Conservation (phyloP, 2,329 filamentous ascomycete genomes). For the Calonectria hawksworthii region DNA sequence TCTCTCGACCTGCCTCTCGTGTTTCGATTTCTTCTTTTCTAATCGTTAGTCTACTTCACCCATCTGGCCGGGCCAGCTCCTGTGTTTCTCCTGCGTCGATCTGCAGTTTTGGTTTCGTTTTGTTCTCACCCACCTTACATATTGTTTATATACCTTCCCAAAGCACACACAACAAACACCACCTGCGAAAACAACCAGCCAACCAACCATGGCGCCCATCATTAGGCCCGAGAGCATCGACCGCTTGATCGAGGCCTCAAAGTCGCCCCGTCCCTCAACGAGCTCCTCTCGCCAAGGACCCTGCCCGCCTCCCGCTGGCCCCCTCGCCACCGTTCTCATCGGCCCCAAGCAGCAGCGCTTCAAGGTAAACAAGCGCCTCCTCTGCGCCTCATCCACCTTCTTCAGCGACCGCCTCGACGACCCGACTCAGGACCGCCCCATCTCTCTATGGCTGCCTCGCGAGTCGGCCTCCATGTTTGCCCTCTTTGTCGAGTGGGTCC, state of each 20-base stretch:
- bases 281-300: conserved; percentile 42
- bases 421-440: conserved; percentile 43
- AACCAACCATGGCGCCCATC: conserved; percentile 40
- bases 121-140: not conserved
- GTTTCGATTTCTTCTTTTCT: conserved; percentile 41
- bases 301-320: conserved; percentile 38
- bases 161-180: not conserved
- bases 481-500: conserved; percentile 67
- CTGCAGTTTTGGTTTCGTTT: conserved; percentile 27
- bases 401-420: conserved; percentile 63
- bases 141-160: not conserved
- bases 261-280: conserved; percentile 24
- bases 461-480: conserved; percentile 67
- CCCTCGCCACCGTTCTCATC: conserved; percentile 56
- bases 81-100: conserved; percentile 26
- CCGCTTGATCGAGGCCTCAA: conserved; percentile 37
- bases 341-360: conserved; percentile 59
- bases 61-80: conserved; percentile 42
- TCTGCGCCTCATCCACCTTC: conserved; percentile 62
- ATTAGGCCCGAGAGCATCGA: conserved; percentile 41
- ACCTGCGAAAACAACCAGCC: conserved; percentile 2
- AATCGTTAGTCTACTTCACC: conserved; percentile 30
- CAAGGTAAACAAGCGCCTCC: conserved; percentile 58
- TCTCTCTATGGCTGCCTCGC: conserved; percentile 58
- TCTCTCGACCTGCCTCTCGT: conserved; percentile 35